Percentiles rank a stretch among this genome's conserved stretches.
phyloP scores from a whole-genome alignment of 805 yeast genomes.

The Zygosaccharomyces lentus region DNA sequence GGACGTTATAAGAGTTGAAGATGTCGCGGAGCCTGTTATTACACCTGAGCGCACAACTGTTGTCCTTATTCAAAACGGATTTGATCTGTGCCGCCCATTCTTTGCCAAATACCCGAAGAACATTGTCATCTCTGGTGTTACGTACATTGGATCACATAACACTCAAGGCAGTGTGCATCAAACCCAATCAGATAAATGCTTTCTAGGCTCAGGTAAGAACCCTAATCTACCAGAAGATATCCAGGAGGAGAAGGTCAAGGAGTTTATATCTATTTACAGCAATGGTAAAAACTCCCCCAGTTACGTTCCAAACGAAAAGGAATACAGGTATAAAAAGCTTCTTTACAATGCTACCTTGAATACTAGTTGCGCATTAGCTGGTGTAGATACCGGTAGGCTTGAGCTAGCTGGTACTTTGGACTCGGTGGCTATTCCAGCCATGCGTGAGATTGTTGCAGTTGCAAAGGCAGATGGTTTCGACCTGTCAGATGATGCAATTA shows the following conservation, averaged over 20 bases:
- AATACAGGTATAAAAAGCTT: conserved; percentile 60
- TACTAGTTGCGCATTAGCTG: conserved; percentile 55
- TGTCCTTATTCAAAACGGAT: conserved; percentile 59
- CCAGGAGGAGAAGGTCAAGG: conserved; percentile 36
- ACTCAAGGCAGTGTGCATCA: conserved; percentile 44
- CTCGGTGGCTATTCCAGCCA: conserved; percentile 49
- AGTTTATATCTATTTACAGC: conserved; percentile 45
- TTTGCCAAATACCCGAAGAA: conserved; percentile 48
- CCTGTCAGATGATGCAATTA: conserved; percentile 47
- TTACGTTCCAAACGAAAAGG: conserved; percentile 44
- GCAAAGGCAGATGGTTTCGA: conserved; percentile 67
- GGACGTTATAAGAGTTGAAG: conserved; percentile 52
- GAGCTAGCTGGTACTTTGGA: conserved; percentile 42
- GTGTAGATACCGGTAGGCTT: conserved; percentile 55
- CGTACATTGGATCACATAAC: conserved; percentile 55
- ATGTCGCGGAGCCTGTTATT: conserved; percentile 48
- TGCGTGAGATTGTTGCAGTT: conserved; percentile 59
- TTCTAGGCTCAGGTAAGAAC: conserved; percentile 48
- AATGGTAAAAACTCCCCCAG: conserved; percentile 41
- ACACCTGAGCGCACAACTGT: conserved; percentile 41
- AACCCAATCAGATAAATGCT: conserved; percentile 42
- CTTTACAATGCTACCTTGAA: conserved; percentile 67
- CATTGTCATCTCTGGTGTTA: conserved; percentile 55
- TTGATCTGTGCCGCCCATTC: conserved; percentile 54
- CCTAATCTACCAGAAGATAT: conserved; percentile 24